phyloP scores from a whole-genome alignment of 1,284 basidiomycete genomes.

The Leccinum fuscescens region DNA sequence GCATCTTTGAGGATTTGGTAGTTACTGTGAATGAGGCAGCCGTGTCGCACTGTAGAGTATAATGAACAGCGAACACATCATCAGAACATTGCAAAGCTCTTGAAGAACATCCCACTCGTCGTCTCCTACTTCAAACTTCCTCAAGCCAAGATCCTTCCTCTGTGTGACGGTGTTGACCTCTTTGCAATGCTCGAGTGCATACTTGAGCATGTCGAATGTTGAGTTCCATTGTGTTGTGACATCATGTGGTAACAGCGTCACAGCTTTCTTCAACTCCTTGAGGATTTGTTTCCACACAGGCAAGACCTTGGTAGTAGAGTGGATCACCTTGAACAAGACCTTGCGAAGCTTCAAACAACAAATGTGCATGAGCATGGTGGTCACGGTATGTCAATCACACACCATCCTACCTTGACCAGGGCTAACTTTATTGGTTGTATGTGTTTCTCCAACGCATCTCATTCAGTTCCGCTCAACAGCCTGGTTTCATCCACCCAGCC shows the following conservation, averaged over 20 bases:
- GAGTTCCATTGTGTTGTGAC: neutral
- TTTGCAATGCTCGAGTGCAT: neutral
- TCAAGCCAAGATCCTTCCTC: neutral
- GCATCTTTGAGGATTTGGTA: neutral
- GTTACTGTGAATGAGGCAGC: neutral
- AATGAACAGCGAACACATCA: neutral
- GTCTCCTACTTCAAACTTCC: neutral
- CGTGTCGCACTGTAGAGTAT: neutral
- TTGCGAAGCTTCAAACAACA: neutral
- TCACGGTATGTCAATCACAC: no score
- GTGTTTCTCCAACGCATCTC: neutral
- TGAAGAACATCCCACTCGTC: neutral
- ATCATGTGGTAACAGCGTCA: neutral
- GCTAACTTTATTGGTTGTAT: neutral
- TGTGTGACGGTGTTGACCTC: neutral
- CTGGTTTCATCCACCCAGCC: neutral
- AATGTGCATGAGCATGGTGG: no score
- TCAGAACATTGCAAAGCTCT: neutral
- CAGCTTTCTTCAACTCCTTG: neutral
- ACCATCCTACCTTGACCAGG: neutral
- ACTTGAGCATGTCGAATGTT: neutral
- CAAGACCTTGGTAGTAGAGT: neutral
- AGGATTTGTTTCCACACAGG: neutral
- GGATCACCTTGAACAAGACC: neutral
- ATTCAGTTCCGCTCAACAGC: neutral